These are phyloP conservation scores for Wickerhamomyces alni DNA, from an alignment of 805 yeast species.

Conservation along the genomic window DNA sequence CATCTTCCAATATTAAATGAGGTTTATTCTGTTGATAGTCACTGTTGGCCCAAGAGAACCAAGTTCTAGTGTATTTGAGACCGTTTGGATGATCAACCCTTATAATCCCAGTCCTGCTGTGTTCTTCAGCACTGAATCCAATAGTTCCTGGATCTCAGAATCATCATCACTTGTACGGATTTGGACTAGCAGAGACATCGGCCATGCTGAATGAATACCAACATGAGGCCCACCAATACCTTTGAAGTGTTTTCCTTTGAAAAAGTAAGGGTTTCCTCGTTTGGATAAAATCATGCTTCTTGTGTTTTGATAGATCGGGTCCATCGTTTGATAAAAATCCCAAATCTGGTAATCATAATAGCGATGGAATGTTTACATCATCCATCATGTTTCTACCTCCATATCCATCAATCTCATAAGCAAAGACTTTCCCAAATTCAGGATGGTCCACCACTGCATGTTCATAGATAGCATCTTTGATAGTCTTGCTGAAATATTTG, in stretches of 20 bases:
- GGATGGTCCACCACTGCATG: slow-evolving; percentile 67
- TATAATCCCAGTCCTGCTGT: slow-evolving; percentile 76
- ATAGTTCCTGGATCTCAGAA: slow-evolving; percentile 48
- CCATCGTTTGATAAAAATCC: slow-evolving; percentile 50
- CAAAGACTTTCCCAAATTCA: slow-evolving; percentile 68
- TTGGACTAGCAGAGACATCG: slow-evolving; percentile 72
- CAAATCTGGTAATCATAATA: slow-evolving; percentile 72
- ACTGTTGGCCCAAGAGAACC: slow-evolving; percentile 95
- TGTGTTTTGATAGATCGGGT: slow-evolving; percentile 69
- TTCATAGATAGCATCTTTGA: slow-evolving; percentile 51
- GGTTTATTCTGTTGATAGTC: slow-evolving; percentile 76
- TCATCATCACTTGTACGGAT: slow-evolving; percentile 74
- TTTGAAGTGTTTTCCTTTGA: slow-evolving; percentile 53
- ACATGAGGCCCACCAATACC: slow-evolving; percentile 93
- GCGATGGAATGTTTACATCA: slow-evolving; percentile 85
- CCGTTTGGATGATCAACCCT: slow-evolving; percentile 50
- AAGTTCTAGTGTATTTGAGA: slow-evolving; percentile 61
- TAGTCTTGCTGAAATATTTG: slow-evolving; percentile 31
- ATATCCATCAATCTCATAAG: slow-evolving; percentile 86
- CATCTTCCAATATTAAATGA: slow-evolving; percentile 53
- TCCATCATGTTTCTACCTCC: slow-evolving; percentile 76
- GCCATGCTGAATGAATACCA: slow-evolving; percentile 82
- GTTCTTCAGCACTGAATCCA: slow-evolving; percentile 46
- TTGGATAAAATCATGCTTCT: slow-evolving; percentile 66
- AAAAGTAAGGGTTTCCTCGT: slow-evolving; percentile 72